Percentiles rank a stretch among this genome's conserved stretches.
Conservation (phyloP, 345 rosid species). For the Populus davidiana region DNA sequence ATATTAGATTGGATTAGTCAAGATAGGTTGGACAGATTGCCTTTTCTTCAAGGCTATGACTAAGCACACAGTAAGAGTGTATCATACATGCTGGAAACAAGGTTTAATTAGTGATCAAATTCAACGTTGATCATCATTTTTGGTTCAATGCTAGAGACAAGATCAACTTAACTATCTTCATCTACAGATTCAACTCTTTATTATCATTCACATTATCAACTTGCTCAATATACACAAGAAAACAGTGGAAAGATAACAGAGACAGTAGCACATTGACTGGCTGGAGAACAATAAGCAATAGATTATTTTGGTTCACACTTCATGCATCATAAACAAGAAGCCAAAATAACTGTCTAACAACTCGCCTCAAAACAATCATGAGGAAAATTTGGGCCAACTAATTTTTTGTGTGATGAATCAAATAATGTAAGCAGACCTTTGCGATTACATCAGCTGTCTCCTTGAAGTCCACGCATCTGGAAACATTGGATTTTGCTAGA, state of each 20-base stretch:
- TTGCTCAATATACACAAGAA: neutral
- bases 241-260: neutral
- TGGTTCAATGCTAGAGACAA: too few species aligned
- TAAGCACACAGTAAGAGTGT: too few species aligned
- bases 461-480: constrained; percentile 85
- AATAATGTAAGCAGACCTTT: constrained; percentile 44
- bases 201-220: neutral
- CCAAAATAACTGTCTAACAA: neutral
- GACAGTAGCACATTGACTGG: neutral
- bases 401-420: neutral
- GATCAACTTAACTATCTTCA: neutral
- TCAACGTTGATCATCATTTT: too few species aligned
- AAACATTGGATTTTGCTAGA: constrained; percentile 80
- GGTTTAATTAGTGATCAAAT: too few species aligned
- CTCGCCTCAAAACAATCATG: neutral
- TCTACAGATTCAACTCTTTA: neutral
- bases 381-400: neutral
- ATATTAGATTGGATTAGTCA: too few species aligned
- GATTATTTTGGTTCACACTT: neutral
- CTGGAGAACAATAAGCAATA: neutral
- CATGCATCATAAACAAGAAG: neutral
- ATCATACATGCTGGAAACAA: too few species aligned
- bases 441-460: constrained; percentile 91
- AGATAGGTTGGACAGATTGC: too few species aligned
- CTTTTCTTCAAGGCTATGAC: too few species aligned